Evolutionary conservation across 2,329 filamentous ascomycete species (phyloP), one percentile per base, ranked within the genome.

Genomic region (Taxawa tesnikishii): DNA sequence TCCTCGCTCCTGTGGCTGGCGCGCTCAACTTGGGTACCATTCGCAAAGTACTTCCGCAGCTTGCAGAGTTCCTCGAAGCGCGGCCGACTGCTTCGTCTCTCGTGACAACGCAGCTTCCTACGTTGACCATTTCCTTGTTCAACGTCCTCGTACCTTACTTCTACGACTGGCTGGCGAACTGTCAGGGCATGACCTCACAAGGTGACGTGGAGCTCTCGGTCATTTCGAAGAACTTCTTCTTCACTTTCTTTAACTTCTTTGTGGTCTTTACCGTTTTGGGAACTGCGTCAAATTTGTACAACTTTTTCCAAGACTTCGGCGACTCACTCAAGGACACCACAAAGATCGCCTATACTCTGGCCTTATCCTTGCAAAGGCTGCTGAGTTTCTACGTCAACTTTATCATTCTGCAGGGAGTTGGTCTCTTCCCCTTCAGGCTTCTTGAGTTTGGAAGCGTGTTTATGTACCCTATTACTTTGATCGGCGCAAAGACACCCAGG

Each of bases 151-250:
- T 96, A 1, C 92, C 90, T 0, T 96, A 93, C 51, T 63, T 98
- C 0, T 98, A 98, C 60, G 85, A 93, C 46, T 94, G 78, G 63
- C 70, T 98, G 8, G 84, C 88, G 3, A 87, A 87, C 52, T 70
- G 75, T 32, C 90, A 98, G 61, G 90, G 90, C 29, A 92, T 92
- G 77, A 83, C 94, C 31, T 96, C 90, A 1, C 83, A 85, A 45
- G 84, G 84, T 27, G 90, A 98, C 40, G 78, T 98, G 14, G 90
- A 96, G 55, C 68, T 98, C 5, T 96, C 90, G 0, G 69, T 92
- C 27, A 88, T 98, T 43, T 94, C 84, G 33, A 98, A 98, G 62
- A 98, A 96, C 57, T 98, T 96, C 61, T 94, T 96, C 67, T 98
- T 98, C 54, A 87, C 82, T 7, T 98, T 98, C 58, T 96, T 98